phyloP scores from a whole-genome alignment of 1,284 basidiomycete genomes.

The Chondrostereum purpureum region DNA sequence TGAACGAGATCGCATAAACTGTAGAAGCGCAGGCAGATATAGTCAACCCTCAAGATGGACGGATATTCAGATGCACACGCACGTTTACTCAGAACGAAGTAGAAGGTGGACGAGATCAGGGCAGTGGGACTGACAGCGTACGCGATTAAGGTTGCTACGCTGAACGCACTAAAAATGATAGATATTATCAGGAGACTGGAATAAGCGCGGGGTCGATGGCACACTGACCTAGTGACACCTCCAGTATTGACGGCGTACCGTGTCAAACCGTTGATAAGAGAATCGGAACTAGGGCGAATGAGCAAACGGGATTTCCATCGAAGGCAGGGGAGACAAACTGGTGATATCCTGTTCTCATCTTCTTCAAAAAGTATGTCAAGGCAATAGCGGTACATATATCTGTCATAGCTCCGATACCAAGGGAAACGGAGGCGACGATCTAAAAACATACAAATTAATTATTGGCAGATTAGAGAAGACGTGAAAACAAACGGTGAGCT shows the following conservation, averaged over 20 bases:
- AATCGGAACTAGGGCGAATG: conserved; percentile 7
- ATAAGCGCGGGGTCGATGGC: not conserved
- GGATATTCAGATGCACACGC: conserved; percentile 9
- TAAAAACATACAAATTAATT: not conserved
- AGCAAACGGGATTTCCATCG: not conserved
- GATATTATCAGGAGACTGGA: not conserved
- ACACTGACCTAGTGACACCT: conserved; percentile 7
- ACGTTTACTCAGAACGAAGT: conserved; percentile 24
- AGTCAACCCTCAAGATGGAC: not conserved
- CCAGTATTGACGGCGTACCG: conserved; percentile 10
- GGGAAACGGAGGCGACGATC: conserved; percentile 9
- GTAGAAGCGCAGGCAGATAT: not conserved
- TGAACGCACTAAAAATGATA: conserved; percentile 5
- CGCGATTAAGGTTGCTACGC: conserved; percentile 6
- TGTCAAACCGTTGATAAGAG: conserved; percentile 8
- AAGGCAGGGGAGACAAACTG: conserved; percentile 6
- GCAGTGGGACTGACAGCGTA: not conserved
- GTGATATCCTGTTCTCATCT: conserved; percentile 11
- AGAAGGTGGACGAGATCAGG: conserved; percentile 14
- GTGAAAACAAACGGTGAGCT: conserved; percentile 8
- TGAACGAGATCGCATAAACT: conserved; percentile 25
- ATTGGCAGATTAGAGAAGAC: not conserved
- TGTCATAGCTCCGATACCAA: conserved; percentile 10
- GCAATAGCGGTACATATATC: conserved; percentile 11
- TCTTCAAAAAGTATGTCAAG: conserved; percentile 10